These are phyloP conservation scores for Mangifera indica DNA, from an alignment of 345 rosid genomes.

Conservation along the genomic window DNA sequence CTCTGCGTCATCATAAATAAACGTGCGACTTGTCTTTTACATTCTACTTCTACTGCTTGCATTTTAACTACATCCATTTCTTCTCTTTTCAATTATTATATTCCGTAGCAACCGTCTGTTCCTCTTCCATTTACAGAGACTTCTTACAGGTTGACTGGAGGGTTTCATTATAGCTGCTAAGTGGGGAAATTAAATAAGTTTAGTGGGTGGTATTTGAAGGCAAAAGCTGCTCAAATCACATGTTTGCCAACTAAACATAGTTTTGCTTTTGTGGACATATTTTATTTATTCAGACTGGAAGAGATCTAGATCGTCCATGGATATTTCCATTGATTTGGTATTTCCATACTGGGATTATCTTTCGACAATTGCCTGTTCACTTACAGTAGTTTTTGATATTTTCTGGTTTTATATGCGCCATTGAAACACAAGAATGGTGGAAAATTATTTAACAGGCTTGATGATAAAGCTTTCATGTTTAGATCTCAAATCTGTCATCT, in stretches of 20 bases:
- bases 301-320: neutral
- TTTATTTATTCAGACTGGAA: neutral
- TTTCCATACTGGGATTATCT: neutral
- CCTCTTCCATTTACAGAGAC: neutral
- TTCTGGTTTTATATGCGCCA: no score
- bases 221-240: slow-evolving; percentile 47
- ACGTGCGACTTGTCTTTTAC: slow-evolving; percentile 28
- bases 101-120: neutral
- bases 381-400: no score
- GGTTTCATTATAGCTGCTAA: neutral
- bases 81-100: neutral
- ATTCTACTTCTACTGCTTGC: neutral
- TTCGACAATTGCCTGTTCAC: no score
- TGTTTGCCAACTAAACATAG: slow-evolving; percentile 46
- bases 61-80: neutral
- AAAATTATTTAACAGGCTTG: no score
- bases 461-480: no score
- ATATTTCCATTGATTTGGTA: no score
- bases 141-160: neutral
- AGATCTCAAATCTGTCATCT: no score
- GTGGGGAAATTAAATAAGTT: neutral
- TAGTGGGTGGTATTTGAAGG: slow-evolving; percentile 12
- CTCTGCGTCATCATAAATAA: slow-evolving; percentile 30
- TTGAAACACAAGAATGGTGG: no score
- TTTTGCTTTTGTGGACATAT: neutral